Evolutionary conservation across 495 filamentous ascomycete genomes (phyloP), one percentile per base, ranked within the genome.

Genomic region (Aspergillus affinis): DNA sequence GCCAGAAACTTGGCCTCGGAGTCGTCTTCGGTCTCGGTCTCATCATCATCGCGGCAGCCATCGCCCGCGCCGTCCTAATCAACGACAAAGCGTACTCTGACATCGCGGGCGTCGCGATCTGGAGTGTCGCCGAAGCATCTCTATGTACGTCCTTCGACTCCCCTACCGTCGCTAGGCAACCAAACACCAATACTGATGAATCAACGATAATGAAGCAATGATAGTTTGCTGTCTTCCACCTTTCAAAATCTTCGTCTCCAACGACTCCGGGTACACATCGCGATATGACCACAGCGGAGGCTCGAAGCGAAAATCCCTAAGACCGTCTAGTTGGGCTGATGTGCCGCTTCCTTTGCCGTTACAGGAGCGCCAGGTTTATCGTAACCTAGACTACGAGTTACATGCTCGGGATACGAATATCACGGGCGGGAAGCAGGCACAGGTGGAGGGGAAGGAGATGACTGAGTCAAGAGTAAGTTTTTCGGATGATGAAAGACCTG

Each of bases 201-300:
- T 4, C 23, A 2, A 26, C 10, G 19, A 52, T 6, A 10, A 9
- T 46, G 13, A 51, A 82, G 80, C 80, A 44, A 70, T 81, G 18
- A 69, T 81, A 9, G 73, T 82, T 20, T 78, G 78, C 17, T 80
- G 78, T 51, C 73, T 81, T 0, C 77, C 79, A 4, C 78, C 77
- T 1, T 78, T 81, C 61, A 78, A 78, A 59, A 67, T 72, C 10
- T 57, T 71, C n/a, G 55, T 71, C 23, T 65, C 64, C 2, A 54
- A 29, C 9, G 53, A 55, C 10, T 17, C 52, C 3, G 47, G 26
- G 17, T 50, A 62, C 30, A 36, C 20, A 12, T 62, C 60, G 26
- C 51, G 62, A 2, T 57, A 41, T 30, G 1, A 48, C 55, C 2
- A n/a, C 19, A 19, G 27, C 12, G 23, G 49, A 58, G n/a, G 26